These are phyloP conservation scores for Aspergillus thermomutatus DNA, from an alignment of 2,329 filamentous ascomycete genomes.

Conservation along the genomic window DNA sequence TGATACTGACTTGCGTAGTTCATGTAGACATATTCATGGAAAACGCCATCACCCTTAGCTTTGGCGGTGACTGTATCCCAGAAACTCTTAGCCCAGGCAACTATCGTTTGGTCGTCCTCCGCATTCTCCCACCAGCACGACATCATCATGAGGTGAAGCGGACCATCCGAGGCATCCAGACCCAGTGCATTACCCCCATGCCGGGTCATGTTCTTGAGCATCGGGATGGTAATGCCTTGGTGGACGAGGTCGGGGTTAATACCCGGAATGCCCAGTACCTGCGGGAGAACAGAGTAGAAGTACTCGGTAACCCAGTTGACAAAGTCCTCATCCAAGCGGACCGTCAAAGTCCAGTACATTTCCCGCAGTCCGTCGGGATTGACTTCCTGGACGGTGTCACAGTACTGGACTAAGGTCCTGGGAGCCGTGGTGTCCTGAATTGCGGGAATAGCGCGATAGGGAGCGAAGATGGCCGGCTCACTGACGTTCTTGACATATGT, in stretches of 20 bases:
- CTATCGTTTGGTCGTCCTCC: constrained; percentile 30
- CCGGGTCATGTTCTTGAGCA: constrained; percentile 27
- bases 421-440: constrained; percentile 27
- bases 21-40: constrained; percentile 36
- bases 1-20: constrained; percentile 48
- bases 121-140: constrained; percentile 29
- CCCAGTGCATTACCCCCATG: constrained; percentile 6
- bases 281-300: background rate
- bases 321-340: constrained; percentile 27
- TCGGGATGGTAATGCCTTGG: constrained; percentile 32
- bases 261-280: background rate
- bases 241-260: constrained; percentile 18
- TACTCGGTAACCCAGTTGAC: constrained; percentile 15
- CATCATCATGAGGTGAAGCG: constrained; percentile 23
- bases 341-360: constrained; percentile 31
- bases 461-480: constrained; percentile 34
- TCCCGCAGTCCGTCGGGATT: constrained; percentile 33
- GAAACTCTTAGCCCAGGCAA: constrained; percentile 22
- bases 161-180: background rate
- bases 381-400: constrained; percentile 28
- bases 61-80: constrained; percentile 23
- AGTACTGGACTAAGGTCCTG: constrained; percentile 29
- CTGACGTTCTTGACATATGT: constrained; percentile 38
- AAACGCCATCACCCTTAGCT: constrained; percentile 26
- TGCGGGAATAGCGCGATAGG: constrained; percentile 32